Evolutionary conservation across 2,329 filamentous ascomycete genomes (phyloP).

Genomic region (Cladorrhinum sp.): DNA sequence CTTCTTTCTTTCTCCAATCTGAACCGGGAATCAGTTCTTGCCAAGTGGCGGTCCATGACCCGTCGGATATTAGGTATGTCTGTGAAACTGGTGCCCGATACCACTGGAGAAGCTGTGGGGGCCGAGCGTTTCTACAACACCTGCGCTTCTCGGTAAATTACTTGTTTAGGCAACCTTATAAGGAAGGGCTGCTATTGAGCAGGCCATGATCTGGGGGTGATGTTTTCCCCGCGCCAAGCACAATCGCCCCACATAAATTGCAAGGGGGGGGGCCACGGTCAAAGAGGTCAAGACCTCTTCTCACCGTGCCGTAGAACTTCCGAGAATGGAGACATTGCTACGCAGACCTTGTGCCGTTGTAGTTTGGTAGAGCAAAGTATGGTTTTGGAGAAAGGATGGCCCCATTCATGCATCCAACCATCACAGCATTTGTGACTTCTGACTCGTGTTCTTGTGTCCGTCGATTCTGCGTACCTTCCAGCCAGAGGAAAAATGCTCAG

Average conservation of each 20-base stretch:
- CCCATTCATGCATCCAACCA: neutral
- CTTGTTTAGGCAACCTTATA: neutral
- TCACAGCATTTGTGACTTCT: neutral
- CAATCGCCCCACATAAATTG: neutral
- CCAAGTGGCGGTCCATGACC: neutral
- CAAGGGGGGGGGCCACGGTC: neutral
- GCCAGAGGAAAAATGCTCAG: neutral
- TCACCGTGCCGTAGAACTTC: neutral
- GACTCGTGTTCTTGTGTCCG: neutral
- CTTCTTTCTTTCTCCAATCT: neutral
- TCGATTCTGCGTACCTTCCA: no score
- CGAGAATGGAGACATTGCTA: neutral
- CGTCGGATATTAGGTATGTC: neutral
- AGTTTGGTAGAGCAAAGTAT: neutral
- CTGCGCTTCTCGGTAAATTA: slow-evolving; percentile 1
- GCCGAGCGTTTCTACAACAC: neutral
- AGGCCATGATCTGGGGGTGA: slow-evolving; percentile 1
- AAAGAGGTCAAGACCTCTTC: neutral
- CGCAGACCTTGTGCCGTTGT: neutral
- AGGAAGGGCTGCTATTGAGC: neutral
- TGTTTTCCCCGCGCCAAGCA: slow-evolving; percentile 8
- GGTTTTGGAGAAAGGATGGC: neutral
- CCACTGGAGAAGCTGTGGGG: neutral
- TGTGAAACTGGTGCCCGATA: no score
- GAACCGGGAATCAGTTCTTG: neutral